These are phyloP conservation scores for Alternaria dauci DNA, from an alignment of 2,329 filamentous ascomycete species.

Conservation along the genomic window DNA sequence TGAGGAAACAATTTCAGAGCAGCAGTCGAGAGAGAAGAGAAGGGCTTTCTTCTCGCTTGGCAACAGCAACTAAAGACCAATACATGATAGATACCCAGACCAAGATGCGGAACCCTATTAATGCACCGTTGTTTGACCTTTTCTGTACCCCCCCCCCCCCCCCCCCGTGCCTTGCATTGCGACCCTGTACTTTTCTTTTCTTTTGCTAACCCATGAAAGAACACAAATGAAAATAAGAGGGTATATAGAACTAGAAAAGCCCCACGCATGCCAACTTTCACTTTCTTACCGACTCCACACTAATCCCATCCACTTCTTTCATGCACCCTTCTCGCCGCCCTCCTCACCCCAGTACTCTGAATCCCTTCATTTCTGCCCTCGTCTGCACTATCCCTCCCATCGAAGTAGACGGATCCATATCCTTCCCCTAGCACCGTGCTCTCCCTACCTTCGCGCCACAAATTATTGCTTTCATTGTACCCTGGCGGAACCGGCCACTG, in stretches of 20 bases:
- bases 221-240: not conserved
- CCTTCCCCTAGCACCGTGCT: conserved; percentile 15
- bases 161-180: too few species aligned
- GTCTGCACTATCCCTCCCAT: not conserved
- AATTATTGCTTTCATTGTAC: conserved; percentile 19
- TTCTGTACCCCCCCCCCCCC: not conserved
- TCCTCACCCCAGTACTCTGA: not conserved
- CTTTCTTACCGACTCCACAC: not conserved
- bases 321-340: conserved; percentile 15
- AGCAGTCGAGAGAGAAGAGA: conserved; percentile 43
- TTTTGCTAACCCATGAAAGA: not conserved
- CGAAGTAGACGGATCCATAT: not conserved
- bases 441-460: conserved; percentile 11
- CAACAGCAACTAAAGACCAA: not conserved
- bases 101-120: not conserved
- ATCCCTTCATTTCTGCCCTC: not conserved
- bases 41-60: conserved; percentile 44
- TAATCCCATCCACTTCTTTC: conserved; percentile 20
- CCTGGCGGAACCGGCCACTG: conserved; percentile 31
- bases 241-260: not conserved
- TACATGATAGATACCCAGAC: not conserved
- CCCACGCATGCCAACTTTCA: not conserved
- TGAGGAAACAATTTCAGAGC: conserved; percentile 28
- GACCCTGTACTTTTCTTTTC: not conserved
- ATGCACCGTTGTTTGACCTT: not conserved